phyloP scores from a whole-genome alignment of 2,329 filamentous ascomycete genomes.

The Ophiostoma ulmi region DNA sequence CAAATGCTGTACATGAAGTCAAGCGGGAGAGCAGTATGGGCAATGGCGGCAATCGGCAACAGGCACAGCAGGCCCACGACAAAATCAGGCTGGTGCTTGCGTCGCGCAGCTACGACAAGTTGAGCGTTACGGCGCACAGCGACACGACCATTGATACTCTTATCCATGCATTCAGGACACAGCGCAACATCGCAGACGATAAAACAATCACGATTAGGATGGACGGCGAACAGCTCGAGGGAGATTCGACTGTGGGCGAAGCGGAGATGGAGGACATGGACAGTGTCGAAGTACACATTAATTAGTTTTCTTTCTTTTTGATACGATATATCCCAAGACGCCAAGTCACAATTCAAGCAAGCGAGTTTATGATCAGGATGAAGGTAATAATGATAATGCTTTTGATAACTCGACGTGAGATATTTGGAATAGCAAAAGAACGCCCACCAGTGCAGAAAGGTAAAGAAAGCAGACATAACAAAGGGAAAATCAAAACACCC shows the following conservation, averaged over 20 bases:
- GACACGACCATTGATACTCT: conserved; percentile 59
- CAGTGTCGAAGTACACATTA: conserved; percentile 65
- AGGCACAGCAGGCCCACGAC: conserved; percentile 19
- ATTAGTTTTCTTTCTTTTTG: background rate
- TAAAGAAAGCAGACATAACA: conserved; percentile 7
- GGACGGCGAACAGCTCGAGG: conserved; percentile 68
- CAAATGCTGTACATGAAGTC: background rate
- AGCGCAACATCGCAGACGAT: conserved; percentile 47
- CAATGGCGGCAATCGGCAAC: conserved; percentile 4
- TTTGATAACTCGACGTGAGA: conserved; percentile 18
- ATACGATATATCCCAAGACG: conserved; percentile 9
- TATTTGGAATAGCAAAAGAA: background rate
- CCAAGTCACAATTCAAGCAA: background rate
- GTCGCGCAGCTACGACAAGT: conserved; percentile 45
- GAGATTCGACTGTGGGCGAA: conserved; percentile 55
- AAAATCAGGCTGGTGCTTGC: conserved; percentile 49
- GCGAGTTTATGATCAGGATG: background rate
- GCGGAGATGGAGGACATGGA: conserved; percentile 72
- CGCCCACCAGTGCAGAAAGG: conserved; percentile 13
- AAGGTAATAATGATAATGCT: background rate
- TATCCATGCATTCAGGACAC: conserved; percentile 55
- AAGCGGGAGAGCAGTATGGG: conserved; percentile 27
- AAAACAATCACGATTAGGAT: conserved; percentile 60
- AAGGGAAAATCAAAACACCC: conserved; percentile 6
- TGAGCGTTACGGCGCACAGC: conserved; percentile 48